These are phyloP conservation scores for Plantago ovata DNA, from an alignment of 257 asterid genomes.

Conservation along the genomic window DNA sequence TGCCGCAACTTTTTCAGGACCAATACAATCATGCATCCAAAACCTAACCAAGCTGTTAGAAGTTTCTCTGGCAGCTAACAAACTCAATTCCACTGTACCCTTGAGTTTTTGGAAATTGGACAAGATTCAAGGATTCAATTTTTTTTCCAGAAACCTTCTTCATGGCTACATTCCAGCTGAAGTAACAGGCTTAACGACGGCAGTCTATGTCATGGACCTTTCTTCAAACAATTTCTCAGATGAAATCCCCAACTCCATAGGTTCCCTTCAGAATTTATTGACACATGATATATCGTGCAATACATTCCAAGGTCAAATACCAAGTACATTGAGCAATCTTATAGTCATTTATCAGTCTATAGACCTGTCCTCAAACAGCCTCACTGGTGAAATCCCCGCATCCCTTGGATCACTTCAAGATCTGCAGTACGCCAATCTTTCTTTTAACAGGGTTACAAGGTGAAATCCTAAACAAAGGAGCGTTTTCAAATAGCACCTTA, in stretches of 20 bases:
- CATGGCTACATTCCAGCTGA: conserved; percentile 29
- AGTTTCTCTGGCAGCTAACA: conserved; percentile 33
- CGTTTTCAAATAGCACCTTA: conserved; percentile 22
- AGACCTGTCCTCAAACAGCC: conserved; percentile 31
- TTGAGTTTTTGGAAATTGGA: conserved; percentile 30
- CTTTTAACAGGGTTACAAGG: conserved; percentile 37
- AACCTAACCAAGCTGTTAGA: conserved; percentile 30
- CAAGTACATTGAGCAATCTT: conserved; percentile 26
- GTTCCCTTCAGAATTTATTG: conserved; percentile 27
- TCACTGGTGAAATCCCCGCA: conserved; percentile 32
- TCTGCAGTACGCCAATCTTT: conserved; percentile 32
- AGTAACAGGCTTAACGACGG: conserved; percentile 32
- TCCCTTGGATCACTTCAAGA: conserved; percentile 33
- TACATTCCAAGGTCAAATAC: conserved; percentile 30
- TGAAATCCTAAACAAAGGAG: conserved; percentile 30
- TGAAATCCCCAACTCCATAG: conserved; percentile 29
- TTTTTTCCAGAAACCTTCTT: conserved; percentile 30
- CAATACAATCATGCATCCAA: conserved; percentile 23
- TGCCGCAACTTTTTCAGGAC: conserved; percentile 34
- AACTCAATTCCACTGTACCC: conserved; percentile 29
- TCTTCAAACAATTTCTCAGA: conserved; percentile 30
- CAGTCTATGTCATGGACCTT: conserved; percentile 25
- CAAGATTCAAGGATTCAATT: conserved; percentile 26
- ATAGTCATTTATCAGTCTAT: conserved; percentile 25
- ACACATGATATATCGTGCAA: conserved; percentile 32